Base-by-base conservation (phyloP, 306 rosid species). In the Lathyrus sativus region DNA sequence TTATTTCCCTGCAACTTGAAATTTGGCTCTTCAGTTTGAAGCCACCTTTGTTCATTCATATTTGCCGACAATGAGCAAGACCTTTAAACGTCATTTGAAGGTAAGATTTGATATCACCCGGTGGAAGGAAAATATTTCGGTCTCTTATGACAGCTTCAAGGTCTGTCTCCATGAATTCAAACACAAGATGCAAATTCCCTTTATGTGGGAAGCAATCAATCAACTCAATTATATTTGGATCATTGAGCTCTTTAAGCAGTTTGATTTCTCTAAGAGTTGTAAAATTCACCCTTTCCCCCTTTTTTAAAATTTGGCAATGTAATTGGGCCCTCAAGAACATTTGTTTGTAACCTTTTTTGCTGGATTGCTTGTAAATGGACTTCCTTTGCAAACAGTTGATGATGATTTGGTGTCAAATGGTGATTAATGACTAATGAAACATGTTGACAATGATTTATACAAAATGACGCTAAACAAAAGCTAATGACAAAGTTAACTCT, bases 161-260 rank as follows among this genome's bases (percentile, higher is more conserved):
- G 82, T 92, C 98, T 5, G 96, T 92, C 83, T 92, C 98, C 98
- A 92, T 92, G 83, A 92, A 92, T 49, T 92, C 96, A 71, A 92
- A 92, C 56, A 92, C 98, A 31, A 92, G 96, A 77, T 92, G 98
- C 92, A 92, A 81, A 80, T 92, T 92, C 48, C 85, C 96, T 74
- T 92, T 92, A 70, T 89, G 98, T 0, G 95, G 95, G 82, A 92
- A 92, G 0, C 96, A 90, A 58, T 92, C 98, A 62, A 78, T 92
- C 75, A 92, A 81, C 85, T 92, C 95, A 74, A 92, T 92, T 13
- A 92, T 89, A 63, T 86, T 86, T 4, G 96, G 89, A 81, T 82
- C 81, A 56, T 89, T 92, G 43, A 92, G 88, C 81, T 92, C 98
- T 77, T 92, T 89, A 18, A 92, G 92, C 17, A 92, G 75, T 72